Conservation (phyloP, 257 asterid genomes). For the Hygrophila difformis region DNA sequence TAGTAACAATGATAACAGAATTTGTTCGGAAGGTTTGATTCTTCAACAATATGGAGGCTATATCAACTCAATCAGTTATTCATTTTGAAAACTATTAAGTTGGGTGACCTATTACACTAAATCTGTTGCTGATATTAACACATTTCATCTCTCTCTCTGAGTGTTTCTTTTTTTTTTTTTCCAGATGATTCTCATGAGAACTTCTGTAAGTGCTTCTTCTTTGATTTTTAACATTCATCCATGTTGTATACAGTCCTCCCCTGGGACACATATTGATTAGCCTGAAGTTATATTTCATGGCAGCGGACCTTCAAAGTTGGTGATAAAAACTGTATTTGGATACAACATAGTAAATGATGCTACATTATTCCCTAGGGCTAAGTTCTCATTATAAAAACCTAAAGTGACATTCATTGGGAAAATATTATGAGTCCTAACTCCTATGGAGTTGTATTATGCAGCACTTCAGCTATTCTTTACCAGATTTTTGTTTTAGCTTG, state of each 20-base stretch:
- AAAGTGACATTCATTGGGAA: no score
- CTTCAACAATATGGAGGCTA: slow-evolving; percentile 3
- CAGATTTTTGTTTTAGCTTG: no score
- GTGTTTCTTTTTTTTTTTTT: no score
- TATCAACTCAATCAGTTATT: background rate
- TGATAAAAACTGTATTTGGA: background rate
- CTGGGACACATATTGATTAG: background rate
- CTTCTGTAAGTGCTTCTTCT: slow-evolving; percentile 51
- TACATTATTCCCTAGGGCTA: no score
- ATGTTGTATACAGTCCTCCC: slow-evolving; percentile 12
- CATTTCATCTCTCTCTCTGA: slow-evolving; percentile 13
- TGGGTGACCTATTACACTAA: background rate
- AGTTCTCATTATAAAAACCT: no score
- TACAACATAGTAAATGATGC: no score
- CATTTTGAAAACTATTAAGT: background rate
- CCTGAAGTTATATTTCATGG: slow-evolving; percentile 4
- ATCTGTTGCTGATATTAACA: slow-evolving; percentile 11
- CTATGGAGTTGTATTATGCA: no score
- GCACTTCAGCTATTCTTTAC: no score
- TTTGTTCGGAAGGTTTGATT: slow-evolving; percentile 58
- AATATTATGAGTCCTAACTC: no score
- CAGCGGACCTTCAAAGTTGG: background rate
- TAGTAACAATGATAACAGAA: slow-evolving; percentile 33
- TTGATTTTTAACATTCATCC: slow-evolving; percentile 12
- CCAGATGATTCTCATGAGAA: slow-evolving; percentile 60